phyloP scores from a whole-genome alignment of 352 stramenopile species.

The Pythium insidiosum region DNA sequence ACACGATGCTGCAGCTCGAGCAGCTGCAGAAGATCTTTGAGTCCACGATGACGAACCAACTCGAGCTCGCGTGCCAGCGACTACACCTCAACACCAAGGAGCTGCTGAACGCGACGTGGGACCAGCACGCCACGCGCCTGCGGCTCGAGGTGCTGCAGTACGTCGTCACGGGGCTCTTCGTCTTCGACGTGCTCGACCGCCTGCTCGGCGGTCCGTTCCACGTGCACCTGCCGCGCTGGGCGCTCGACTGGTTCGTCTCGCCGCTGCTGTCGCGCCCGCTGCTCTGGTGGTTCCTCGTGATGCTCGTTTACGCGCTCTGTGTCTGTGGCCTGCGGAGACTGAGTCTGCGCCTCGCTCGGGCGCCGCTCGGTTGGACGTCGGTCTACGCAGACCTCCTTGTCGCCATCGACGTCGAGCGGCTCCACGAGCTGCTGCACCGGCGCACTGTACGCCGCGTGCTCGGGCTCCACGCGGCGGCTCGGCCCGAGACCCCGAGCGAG shows the following conservation, averaged over 20 bases:
- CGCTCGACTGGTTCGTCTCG: constrained; percentile 26
- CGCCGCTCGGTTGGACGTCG: constrained; percentile 81
- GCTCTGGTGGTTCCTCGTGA: constrained; percentile 88
- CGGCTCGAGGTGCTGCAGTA: constrained; percentile 89
- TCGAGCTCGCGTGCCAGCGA: constrained; percentile 81
- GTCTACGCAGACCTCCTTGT: constrained; percentile 67
- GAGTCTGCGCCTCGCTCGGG: constrained; percentile 36
- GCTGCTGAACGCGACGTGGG: constrained; percentile 74
- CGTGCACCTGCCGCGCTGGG: constrained; percentile 81
- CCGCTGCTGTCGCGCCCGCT: constrained; percentile 43
- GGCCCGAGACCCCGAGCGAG: constrained; percentile 35
- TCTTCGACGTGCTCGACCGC: constrained; percentile 94
- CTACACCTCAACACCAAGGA: constrained; percentile 86
- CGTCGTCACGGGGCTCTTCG: constrained; percentile 88
- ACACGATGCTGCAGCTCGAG: constrained; percentile 90
- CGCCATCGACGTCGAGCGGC: constrained; percentile 23
- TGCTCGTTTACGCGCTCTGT: constrained; percentile 73
- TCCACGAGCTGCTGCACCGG: constrained; percentile 21
- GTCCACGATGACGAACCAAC: constrained; percentile 86
- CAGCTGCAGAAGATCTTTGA: constrained; percentile 91
- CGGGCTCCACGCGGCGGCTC: constrained; percentile 35
- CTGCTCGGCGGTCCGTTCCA: constrained; percentile 91
- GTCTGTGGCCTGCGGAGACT: constrained; percentile 33
- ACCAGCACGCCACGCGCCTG: constrained; percentile 52
- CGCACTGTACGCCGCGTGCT: constrained; percentile 16